These are phyloP conservation scores for Croton setiger DNA, from an alignment of 441 rosid species.

Conservation along the genomic window DNA sequence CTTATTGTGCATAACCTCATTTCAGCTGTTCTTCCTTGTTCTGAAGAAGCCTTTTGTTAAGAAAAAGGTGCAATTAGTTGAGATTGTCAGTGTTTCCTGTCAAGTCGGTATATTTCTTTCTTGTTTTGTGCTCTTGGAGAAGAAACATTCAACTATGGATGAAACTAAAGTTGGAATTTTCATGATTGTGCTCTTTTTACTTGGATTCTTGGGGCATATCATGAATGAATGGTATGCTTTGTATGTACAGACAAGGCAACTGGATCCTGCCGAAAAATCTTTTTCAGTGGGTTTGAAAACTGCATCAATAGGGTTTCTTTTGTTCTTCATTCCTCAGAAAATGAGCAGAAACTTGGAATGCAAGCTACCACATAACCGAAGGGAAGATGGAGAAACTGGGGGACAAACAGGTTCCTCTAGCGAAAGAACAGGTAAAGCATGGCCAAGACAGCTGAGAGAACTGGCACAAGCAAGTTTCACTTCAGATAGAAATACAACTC, in stretches of 20 bases:
- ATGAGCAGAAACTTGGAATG: slow-evolving; percentile 38
- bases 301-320: slow-evolving; percentile 61
- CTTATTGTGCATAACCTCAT: slow-evolving; percentile 59
- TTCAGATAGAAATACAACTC: slow-evolving; percentile 42
- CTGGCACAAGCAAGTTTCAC: slow-evolving; percentile 80
- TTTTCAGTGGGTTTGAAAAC: slow-evolving; percentile 57
- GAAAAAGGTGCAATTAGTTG: slow-evolving; percentile 84
- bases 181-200: slow-evolving; percentile 61
- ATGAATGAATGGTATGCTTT: slow-evolving; percentile 71
- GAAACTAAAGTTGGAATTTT: slow-evolving; percentile 56
- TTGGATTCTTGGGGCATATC: slow-evolving; percentile 59
- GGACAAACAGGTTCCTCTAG: slow-evolving; percentile 37
- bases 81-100: slow-evolving; percentile 58
- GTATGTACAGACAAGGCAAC: slow-evolving; percentile 56
- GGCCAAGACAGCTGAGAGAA: slow-evolving; percentile 75
- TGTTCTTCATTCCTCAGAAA: slow-evolving; percentile 45
- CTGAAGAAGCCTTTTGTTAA: slow-evolving; percentile 93
- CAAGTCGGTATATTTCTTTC: slow-evolving; percentile 59
- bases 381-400: slow-evolving; percentile 30
- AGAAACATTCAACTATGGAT: slow-evolving; percentile 34
- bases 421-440: slow-evolving; percentile 59
- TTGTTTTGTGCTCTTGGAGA: slow-evolving; percentile 44
- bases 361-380: slow-evolving; percentile 37
- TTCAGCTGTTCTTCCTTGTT: slow-evolving; percentile 83
- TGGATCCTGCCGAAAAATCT: slow-evolving; percentile 49